Percentiles rank a stretch among this genome's conserved stretches.
Evolutionary conservation across 75 land plant species (phyloP).

Genomic region (Isoetes taiwanensis): DNA sequence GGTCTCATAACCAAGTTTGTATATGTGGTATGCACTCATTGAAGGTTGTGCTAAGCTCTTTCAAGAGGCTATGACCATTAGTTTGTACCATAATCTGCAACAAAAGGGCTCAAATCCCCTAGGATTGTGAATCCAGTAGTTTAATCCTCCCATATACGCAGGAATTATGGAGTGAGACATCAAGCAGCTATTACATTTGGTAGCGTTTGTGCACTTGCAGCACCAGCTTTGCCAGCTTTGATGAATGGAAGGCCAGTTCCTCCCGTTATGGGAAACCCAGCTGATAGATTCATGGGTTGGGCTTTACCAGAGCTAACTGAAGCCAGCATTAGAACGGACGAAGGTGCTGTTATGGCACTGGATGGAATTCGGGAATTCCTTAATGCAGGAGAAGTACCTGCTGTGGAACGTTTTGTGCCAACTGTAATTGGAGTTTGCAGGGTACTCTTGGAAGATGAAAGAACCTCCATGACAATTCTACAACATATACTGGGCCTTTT

Average conservation of each 20-base stretch:
- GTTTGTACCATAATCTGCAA: no score
- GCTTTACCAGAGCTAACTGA: constrained; percentile 52
- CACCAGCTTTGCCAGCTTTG: constrained; percentile 10
- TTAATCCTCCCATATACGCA: no score
- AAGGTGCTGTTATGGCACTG: constrained; percentile 51
- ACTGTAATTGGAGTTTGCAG: constrained; percentile 67
- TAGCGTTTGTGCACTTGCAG: constrained; percentile 29
- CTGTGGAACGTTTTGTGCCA: constrained; percentile 49
- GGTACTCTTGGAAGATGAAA: constrained; percentile 80
- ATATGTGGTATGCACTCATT: no score
- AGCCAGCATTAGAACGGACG: constrained; percentile 24
- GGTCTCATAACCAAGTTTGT: no score
- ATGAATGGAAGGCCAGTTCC: constrained; percentile 31
- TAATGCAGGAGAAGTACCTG: constrained; percentile 40
- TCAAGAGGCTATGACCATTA: no score
- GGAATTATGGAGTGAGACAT: no score
- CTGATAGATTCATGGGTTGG: constrained; percentile 62
- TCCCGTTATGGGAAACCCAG: constrained; percentile 26
- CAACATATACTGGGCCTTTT: constrained; percentile 49
- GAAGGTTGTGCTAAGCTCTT: no score
- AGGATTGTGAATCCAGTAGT: no score
- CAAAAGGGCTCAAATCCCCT: no score
- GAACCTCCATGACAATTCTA: constrained; percentile 54
- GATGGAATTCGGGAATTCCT: constrained; percentile 62
- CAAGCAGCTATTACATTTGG: constrained; percentile 39